Percentiles rank a stretch among this genome's conserved stretches.
These are phyloP conservation scores for Melocanna baccifera DNA, from an alignment of 176 grass and related monocot species.

Conservation along the genomic window DNA sequence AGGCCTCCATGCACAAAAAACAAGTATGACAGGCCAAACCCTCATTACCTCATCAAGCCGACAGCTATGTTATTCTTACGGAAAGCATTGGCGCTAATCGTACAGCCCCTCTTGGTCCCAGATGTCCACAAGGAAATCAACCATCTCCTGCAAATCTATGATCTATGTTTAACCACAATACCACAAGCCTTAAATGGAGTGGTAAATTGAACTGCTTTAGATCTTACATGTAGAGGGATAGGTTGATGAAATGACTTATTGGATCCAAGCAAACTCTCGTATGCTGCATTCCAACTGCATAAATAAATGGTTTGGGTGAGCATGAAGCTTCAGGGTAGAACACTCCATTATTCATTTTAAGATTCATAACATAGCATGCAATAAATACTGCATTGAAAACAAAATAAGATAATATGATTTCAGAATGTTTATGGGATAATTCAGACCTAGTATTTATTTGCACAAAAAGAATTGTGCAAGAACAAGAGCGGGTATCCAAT, in stretches of 20 bases:
- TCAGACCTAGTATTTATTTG: background rate
- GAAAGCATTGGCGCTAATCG: slow-evolving; percentile 29
- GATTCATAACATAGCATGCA: background rate
- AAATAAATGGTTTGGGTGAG: slow-evolving; percentile 20
- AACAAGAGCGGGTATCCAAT: background rate
- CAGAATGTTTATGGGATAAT: background rate
- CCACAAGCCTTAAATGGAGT: background rate
- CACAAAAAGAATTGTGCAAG: background rate
- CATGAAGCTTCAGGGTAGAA: background rate
- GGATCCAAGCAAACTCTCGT: slow-evolving; percentile 52
- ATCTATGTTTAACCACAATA: background rate
- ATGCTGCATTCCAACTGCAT: slow-evolving; percentile 58
- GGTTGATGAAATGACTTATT: slow-evolving; percentile 48
- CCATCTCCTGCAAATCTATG: slow-evolving; percentile 49
- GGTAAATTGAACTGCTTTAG: background rate
- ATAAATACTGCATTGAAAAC: too few relatives aligned
- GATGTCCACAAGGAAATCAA: slow-evolving; percentile 59
- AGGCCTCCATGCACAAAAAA: slow-evolving; percentile 37
- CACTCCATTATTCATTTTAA: background rate
- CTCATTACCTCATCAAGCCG: slow-evolving; percentile 28
- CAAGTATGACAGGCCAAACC: slow-evolving; percentile 38
- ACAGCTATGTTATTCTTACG: slow-evolving; percentile 42
- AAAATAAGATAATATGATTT: background rate
- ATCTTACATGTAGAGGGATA: slow-evolving; percentile 56
- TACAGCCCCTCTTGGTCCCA: slow-evolving; percentile 57